A percentile compares a stretch with the other conserved stretches of the same genome.
These are phyloP conservation scores for Pyrenochaeta sp. DNA, from an alignment of 2,329 filamentous ascomycete genomes.

Conservation along the genomic window DNA sequence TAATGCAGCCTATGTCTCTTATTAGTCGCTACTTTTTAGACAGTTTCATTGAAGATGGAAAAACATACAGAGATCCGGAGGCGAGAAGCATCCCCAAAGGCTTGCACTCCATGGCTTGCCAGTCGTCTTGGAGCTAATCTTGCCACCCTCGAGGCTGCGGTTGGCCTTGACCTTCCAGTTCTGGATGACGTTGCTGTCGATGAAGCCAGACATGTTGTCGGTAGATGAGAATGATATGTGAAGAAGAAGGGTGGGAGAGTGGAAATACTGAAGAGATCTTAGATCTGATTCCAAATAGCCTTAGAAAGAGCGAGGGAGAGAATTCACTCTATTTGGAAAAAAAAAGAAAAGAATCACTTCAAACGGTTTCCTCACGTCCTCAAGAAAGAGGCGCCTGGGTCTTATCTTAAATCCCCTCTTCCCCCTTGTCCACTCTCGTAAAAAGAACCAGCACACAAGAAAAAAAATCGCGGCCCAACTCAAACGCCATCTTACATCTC, in stretches of 20 bases:
- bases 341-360: too few species aligned
- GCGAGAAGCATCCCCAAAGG: slow-evolving; percentile 5
- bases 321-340: too few species aligned
- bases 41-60: neutral
- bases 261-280: too few species aligned
- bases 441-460: neutral
- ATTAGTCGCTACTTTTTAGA: neutral
- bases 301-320: too few species aligned
- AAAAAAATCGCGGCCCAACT: neutral
- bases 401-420: neutral
- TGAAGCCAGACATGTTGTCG: neutral
- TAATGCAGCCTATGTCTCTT: neutral
- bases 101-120: slow-evolving; percentile 6
- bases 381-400: too few species aligned
- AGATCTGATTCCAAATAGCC: too few species aligned
- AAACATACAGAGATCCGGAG: slow-evolving; percentile 4
- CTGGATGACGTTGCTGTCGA: neutral
- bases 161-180: slow-evolving; percentile 2
- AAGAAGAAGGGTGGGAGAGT: too few species aligned
- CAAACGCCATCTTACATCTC: neutral
- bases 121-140: neutral
- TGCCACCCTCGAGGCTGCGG: neutral
- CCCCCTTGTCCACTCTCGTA: too few species aligned
- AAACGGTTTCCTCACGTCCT: too few species aligned
- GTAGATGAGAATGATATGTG: neutral